Conservation (phyloP, 2,329 filamentous ascomycete species). For the Stagonosporopsis rhizophila region DNA sequence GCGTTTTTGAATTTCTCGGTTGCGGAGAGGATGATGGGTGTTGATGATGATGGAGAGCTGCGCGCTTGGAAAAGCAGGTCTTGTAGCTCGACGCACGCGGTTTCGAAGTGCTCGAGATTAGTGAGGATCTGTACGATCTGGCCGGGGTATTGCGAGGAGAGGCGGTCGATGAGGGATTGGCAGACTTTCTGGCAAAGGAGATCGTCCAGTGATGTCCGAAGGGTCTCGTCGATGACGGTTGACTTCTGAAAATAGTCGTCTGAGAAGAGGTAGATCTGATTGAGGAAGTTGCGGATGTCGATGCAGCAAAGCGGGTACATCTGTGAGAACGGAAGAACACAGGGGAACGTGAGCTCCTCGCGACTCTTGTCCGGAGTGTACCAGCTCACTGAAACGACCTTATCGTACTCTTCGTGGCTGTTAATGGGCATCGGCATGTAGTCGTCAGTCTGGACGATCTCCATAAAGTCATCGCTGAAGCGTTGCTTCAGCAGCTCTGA, state of each 20-base stretch:
- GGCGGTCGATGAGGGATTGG: slow-evolving; percentile 82
- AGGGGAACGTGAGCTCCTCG: slow-evolving; percentile 84
- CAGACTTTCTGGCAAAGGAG: slow-evolving; percentile 94
- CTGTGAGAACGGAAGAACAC: slow-evolving; percentile 95
- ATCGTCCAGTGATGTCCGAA: slow-evolving; percentile 89
- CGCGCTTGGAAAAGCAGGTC: slow-evolving; percentile 83
- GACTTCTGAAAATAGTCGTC: slow-evolving; percentile 95
- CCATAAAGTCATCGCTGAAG: slow-evolving; percentile 95
- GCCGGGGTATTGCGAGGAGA: slow-evolving; percentile 91
- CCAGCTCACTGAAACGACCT: slow-evolving; percentile 96
- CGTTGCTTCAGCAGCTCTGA: slow-evolving; percentile 86
- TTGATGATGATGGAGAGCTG: slow-evolving; percentile 80
- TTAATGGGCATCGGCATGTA: slow-evolving; percentile 99
- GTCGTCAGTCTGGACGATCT: slow-evolving; percentile 89
- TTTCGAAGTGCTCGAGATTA: slow-evolving; percentile 96
- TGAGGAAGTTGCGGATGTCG: slow-evolving; percentile 95
- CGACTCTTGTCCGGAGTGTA: slow-evolving; percentile 82
- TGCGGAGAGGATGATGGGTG: slow-evolving; percentile 78
- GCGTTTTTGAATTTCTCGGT: slow-evolving; percentile 87
- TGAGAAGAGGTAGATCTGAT: slow-evolving; percentile 97
- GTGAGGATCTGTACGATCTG: slow-evolving; percentile 99
- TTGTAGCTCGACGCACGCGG: slow-evolving; percentile 88
- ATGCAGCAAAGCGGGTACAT: slow-evolving; percentile 99
- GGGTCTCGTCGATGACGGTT: slow-evolving; percentile 86
- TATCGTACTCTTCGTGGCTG: slow-evolving; percentile 88